Evolutionary conservation across 257 asterid genomes (phyloP).

Genomic region (Forsythia viridissima): DNA sequence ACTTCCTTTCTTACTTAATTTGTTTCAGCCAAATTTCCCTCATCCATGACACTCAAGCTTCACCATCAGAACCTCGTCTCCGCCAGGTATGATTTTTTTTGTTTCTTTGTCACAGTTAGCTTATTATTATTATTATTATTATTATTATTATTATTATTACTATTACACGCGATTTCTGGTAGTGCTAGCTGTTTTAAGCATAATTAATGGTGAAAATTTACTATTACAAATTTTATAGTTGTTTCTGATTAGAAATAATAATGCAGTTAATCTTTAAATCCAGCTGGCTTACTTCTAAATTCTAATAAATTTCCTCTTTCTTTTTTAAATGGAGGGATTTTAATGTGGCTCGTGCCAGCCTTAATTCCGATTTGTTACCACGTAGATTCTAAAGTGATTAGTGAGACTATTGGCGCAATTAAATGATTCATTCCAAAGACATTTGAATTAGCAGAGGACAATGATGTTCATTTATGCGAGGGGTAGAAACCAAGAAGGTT

Average conservation of each 20-base stretch:
- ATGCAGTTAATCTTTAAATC: constrained; percentile 11
- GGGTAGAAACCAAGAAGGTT: too few species aligned
- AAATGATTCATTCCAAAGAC: background rate
- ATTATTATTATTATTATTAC: background rate
- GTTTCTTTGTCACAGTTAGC: background rate
- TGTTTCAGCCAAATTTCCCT: constrained; percentile 10
- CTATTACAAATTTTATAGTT: background rate
- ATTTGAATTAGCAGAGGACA: background rate
- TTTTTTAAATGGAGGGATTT: background rate
- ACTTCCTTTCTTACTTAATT: background rate
- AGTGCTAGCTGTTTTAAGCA: constrained; percentile 3
- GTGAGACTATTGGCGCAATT: background rate
- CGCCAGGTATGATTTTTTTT: constrained; percentile 45
- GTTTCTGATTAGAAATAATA: constrained; percentile 8
- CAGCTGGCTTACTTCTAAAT: background rate
- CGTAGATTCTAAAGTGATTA: background rate
- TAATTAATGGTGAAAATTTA: constrained; percentile 2
- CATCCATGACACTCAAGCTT: constrained; percentile 58
- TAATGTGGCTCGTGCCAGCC: background rate
- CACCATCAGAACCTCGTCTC: constrained; percentile 52
- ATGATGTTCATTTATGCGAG: background rate
- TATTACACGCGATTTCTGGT: background rate
- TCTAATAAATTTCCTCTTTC: background rate
- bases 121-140: background rate
- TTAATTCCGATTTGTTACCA: background rate